Evolutionary conservation across 2,329 filamentous ascomycete genomes (phyloP), one percentile per base, ranked within the genome.

Genomic region (Phyllachora maydis): DNA sequence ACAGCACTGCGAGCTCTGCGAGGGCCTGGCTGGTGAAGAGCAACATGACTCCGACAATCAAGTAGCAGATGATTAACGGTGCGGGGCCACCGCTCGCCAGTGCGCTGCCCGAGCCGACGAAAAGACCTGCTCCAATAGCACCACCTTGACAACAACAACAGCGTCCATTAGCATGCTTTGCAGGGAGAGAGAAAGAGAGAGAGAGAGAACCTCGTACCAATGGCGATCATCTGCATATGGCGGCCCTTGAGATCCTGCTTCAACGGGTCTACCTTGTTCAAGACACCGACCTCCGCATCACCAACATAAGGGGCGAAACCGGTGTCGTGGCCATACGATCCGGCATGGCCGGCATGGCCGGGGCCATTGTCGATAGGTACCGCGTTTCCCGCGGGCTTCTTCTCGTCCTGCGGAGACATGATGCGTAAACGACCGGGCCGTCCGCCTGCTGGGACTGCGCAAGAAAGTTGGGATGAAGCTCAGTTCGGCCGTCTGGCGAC

Each of bases 101-200:
- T 17, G 68, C 67, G 20, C 42, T 42, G 23, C 69, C 71, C 3
- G 69, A 71, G 22, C 69, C 64, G 28, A 81, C 68, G 41, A 79
- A 79, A 7, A 79, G 55, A 50, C 74, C 73, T 32, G 50, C 50
- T 28, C 51, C 50, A 22, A 55, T 54, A 9, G 51, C 46, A 36
- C 50, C 51, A 25, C 49, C 49, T 50, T 25, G n/a, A n/a, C n/a
- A n/a, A n/a, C 19, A 5, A 15, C 11, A 9, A 20, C 13, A 19
- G 6, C n/a, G n/a, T n/a, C n/a, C n/a, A n/a, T n/a, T n/a, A n/a
- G n/a, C n/a, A n/a, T n/a, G n/a, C n/a, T n/a, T n/a, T n/a, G n/a
- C n/a, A n/a, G n/a, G n/a, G n/a, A n/a, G n/a, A n/a, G n/a, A n/a
- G n/a, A n/a, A n/a, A n/a, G n/a, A n/a, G 16, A 6, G 6, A 11